Conservation (phyloP, 2,329 filamentous ascomycete species). For the Epichloe elymi region DNA sequence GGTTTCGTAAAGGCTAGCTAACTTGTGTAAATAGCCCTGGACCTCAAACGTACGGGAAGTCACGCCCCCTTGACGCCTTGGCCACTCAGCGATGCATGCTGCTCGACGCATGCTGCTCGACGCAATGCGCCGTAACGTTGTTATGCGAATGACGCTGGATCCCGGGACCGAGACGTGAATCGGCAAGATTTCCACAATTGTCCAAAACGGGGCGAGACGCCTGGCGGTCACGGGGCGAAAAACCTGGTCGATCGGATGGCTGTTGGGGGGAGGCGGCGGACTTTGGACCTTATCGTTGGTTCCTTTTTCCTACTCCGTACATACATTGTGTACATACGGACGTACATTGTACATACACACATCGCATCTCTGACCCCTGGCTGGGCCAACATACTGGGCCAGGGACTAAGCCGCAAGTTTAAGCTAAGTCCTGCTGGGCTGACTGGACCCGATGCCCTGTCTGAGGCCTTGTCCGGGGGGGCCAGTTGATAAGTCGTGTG, state of each 20-base stretch:
- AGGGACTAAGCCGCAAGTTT: background rate
- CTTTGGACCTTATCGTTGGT: background rate
- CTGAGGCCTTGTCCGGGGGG: background rate
- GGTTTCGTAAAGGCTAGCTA: no score
- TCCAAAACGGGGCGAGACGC: background rate
- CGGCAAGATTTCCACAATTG: background rate
- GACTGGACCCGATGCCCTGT: background rate
- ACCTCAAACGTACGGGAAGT: no score
- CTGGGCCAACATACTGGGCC: background rate
- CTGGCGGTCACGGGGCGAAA: background rate
- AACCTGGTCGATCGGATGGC: background rate
- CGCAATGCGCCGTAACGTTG: background rate
- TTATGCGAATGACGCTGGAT: background rate
- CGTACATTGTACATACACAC: no score
- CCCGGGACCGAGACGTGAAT: background rate
- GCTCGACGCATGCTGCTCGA: background rate
- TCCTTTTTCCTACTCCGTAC: background rate
- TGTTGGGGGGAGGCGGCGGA: background rate
- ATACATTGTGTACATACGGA: no score
- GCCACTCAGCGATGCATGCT: slow-evolving; percentile 1
- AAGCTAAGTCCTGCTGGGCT: background rate
- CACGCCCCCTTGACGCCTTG: no score
- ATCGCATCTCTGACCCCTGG: background rate
- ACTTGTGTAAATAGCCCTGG: no score
- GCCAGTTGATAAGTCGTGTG: no score